Base-by-base conservation (phyloP, 768 basidiomycete genomes). In the Pleurotus djamor region DNA sequence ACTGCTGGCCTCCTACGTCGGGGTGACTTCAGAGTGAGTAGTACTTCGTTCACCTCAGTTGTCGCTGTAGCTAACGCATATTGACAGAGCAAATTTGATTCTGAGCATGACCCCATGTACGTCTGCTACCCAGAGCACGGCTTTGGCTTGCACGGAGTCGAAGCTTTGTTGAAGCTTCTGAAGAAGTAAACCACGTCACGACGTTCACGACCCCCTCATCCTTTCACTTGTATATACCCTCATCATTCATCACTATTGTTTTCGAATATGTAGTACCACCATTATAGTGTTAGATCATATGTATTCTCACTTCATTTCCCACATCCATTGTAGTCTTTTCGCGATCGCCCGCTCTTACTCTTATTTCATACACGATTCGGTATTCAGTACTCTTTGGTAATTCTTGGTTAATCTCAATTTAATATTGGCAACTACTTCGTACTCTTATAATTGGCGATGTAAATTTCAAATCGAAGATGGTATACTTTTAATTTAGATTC, bases 81-180 rank as follows among this genome's bases (percentile, higher is more conserved):
- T 3, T 3, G 21, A 28, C 61, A 79, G 80, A 72, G 70, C 38
- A 81, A 83, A 68, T 83, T 83, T 52, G 76, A 80, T 48, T 70
- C 78, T 7, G 67, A 71, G 13, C 68, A 72, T 32, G 67, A 75
- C 35, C 74, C 73, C 2, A 80, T 81, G 76, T 83, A 81, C 60
- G 76, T 83, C 5, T 82, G 80, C 66, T 82, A 80, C 59, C 80
- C 81, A 3, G 70, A 75, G 4, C 74, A 83, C 10, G 78, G 75
- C 1, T 81, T 83, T 56, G 79, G 79, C 13, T 59, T 80, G 8
- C 77, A 82, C 44, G 77, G 77, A 4, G 74, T 79, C 45, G 76
- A 79, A 44, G 71, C 73, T 8, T 58, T 83, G 28, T 65, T 81
- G 59, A 80, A 76, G 61, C 54, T 75, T 17, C 51, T 81, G 55